phyloP scores from a whole-genome alignment of 2,329 filamentous ascomycete genomes.

The Alternaria viburni region DNA sequence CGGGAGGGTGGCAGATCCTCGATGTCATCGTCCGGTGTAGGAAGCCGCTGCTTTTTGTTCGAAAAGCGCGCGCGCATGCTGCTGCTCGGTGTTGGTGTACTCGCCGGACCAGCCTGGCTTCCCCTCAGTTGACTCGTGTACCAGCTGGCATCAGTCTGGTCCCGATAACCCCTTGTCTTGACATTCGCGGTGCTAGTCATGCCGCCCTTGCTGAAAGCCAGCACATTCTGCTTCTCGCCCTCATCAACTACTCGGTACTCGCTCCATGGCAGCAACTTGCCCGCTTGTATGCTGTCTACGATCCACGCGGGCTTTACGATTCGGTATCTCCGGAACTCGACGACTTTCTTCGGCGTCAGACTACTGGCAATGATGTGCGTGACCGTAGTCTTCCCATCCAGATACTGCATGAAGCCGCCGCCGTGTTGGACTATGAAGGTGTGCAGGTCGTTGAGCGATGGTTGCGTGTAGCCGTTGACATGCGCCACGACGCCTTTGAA shows the following conservation, averaged over 20 bases:
- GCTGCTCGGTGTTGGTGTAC: conserved; percentile 32
- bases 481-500: conserved; percentile 92
- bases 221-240: conserved; percentile 78
- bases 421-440: conserved; percentile 87
- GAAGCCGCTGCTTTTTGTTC: conserved; percentile 17
- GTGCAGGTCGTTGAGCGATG: conserved; percentile 87
- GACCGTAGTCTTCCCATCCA: conserved; percentile 91
- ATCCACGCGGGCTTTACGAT: conserved; percentile 97
- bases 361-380: conserved; percentile 95
- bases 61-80: conserved; percentile 32
- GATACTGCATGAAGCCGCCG: conserved; percentile 92
- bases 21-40: conserved; percentile 33
- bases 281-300: conserved; percentile 83
- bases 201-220: conserved; percentile 68
- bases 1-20: conserved; percentile 41
- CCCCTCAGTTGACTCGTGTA: conserved; percentile 74
- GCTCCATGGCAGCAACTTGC: conserved; percentile 83
- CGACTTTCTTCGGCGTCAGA: conserved; percentile 88
- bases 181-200: conserved; percentile 71
- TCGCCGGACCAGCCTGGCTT: conserved; percentile 32
- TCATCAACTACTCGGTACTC: conserved; percentile 85
- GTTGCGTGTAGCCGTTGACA: conserved; percentile 95
- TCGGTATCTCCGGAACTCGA: conserved; percentile 85
- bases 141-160: conserved; percentile 83
- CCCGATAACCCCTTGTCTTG: conserved; percentile 70